Evolutionary conservation across 495 filamentous ascomycete genomes (phyloP), one percentile per base, ranked within the genome.

Genomic region (Pseudotulostoma volvatum): DNA sequence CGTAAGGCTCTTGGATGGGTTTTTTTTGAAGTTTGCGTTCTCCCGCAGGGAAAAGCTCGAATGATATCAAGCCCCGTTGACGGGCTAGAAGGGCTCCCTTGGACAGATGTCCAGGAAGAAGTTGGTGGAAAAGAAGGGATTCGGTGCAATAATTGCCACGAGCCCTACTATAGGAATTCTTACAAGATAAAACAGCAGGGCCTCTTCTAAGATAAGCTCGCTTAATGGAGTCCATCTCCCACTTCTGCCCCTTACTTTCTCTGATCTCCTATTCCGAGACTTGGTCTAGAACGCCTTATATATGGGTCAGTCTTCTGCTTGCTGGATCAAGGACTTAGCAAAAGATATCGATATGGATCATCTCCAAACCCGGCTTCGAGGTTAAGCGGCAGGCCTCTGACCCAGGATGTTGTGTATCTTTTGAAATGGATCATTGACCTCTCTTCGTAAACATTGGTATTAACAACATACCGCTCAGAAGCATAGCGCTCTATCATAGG

Each of bases 51-150:
- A 34, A 85, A 90, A 64, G 77, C 92, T 42, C 71, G 88, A 13
- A 73, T 76, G 7, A 94, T 94, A 45, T 85, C 79, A 9, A 84
- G 77, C 17, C 88, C 88, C 3, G 88, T 96, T 11, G 88, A 96
- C 63, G 95, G 95, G 67, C 63, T 96, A 34, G 88, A 96, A 57
- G 95, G 95, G 64, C 63, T 78, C 51, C 77, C 84, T 0, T 94
- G 86, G 84, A 75, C 73, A 9, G 87, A 94, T 43, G 87, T 95
- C 38, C 73, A 75, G 40, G 81, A 81, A 50, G 86, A 93, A 50
- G 94, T n/a, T 95, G 87, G 76, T 81, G 3, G 81, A 86, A 35
- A 81, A 93, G 40, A 96, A 96, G 61, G 84, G 85, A 0, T 67
- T 96, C 1, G 71, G 71, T 18, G 59, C 59, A 8, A 74, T 68